phyloP scores from a whole-genome alignment of 345 rosid genomes.

The Camelina sativa region DNA sequence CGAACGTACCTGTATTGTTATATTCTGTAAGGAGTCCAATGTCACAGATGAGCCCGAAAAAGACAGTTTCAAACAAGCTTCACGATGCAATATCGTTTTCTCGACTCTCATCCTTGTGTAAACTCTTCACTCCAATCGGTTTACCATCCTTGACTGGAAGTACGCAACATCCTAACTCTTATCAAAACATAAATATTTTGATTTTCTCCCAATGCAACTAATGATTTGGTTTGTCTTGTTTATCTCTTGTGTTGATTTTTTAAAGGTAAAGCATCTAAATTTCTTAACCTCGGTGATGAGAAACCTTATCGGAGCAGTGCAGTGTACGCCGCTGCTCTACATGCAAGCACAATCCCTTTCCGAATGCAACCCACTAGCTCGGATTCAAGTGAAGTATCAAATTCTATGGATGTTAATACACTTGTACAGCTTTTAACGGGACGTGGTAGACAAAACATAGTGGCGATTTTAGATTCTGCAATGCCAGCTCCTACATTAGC shows the following conservation, averaged over 20 bases:
- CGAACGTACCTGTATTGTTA: conserved; percentile 71
- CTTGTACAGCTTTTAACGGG: conserved; percentile 63
- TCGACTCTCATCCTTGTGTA: conserved; percentile 66
- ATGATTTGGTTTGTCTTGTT: neutral
- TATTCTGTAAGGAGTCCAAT: conserved; percentile 65
- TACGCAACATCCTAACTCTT: conserved; percentile 45
- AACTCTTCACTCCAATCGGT: conserved; percentile 83
- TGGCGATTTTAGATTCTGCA: conserved; percentile 68
- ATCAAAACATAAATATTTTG: neutral
- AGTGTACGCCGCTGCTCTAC: conserved; percentile 83
- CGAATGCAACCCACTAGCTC: conserved; percentile 63
- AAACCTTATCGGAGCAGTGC: conserved; percentile 83
- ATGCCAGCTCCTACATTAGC: conserved; percentile 74
- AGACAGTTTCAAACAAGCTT: conserved; percentile 59
- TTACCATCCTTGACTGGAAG: conserved; percentile 72
- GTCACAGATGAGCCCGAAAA: conserved; percentile 57
- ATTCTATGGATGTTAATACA: conserved; percentile 62
- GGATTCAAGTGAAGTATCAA: conserved; percentile 55
- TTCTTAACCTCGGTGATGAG: conserved; percentile 64
- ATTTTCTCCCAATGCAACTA: neutral
- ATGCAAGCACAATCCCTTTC: conserved; percentile 76
- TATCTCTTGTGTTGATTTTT: conserved; percentile 6
- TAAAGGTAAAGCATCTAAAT: conserved; percentile 69
- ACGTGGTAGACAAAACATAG: conserved; percentile 73
- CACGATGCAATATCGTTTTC: conserved; percentile 89